phyloP scores from a whole-genome alignment of 768 basidiomycete genomes.

The Rubroboletus satanas region DNA sequence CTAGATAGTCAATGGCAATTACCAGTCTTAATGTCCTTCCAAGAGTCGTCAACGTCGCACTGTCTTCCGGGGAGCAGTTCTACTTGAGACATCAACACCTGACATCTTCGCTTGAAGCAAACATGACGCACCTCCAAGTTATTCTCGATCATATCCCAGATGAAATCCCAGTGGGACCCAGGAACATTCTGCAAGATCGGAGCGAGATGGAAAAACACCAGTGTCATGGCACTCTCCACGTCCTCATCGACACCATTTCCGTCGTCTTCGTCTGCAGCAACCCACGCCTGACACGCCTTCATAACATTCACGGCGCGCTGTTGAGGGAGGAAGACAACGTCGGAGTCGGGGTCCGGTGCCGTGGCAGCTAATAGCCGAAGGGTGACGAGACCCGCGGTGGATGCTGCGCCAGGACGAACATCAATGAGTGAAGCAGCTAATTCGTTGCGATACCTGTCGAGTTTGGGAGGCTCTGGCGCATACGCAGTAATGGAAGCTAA shows the following conservation, averaged over 20 bases:
- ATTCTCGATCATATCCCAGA: slow-evolving; percentile 84
- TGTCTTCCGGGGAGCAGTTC: slow-evolving; percentile 60
- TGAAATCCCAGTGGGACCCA: slow-evolving; percentile 90
- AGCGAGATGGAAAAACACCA: slow-evolving; percentile 69
- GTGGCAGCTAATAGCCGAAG: slow-evolving; percentile 67
- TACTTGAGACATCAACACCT: slow-evolving; percentile 27
- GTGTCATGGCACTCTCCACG: slow-evolving; percentile 72
- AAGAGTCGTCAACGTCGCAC: slow-evolving; percentile 55
- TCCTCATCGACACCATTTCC: slow-evolving; percentile 69
- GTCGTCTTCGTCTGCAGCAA: slow-evolving; percentile 48
- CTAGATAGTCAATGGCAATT: slow-evolving; percentile 63
- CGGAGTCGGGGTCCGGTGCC: slow-evolving; percentile 76
- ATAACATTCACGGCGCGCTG: slow-evolving; percentile 83
- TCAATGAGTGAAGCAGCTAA: slow-evolving; percentile 78
- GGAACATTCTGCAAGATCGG: slow-evolving; percentile 85
- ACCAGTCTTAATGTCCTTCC: slow-evolving; percentile 68
- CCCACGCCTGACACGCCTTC: slow-evolving; percentile 83
- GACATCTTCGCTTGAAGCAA: not conserved
- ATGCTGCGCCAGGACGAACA: slow-evolving; percentile 57
- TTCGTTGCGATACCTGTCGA: slow-evolving; percentile 86
- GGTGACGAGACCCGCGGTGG: slow-evolving; percentile 61
- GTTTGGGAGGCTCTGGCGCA: slow-evolving; percentile 63
- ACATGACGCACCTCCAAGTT: slow-evolving; percentile 70
- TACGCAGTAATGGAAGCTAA: slow-evolving; percentile 55
- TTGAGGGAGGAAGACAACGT: slow-evolving; percentile 80